Base-by-base conservation (phyloP, 768 basidiomycete genomes). In the Termitomyces sp. region DNA sequence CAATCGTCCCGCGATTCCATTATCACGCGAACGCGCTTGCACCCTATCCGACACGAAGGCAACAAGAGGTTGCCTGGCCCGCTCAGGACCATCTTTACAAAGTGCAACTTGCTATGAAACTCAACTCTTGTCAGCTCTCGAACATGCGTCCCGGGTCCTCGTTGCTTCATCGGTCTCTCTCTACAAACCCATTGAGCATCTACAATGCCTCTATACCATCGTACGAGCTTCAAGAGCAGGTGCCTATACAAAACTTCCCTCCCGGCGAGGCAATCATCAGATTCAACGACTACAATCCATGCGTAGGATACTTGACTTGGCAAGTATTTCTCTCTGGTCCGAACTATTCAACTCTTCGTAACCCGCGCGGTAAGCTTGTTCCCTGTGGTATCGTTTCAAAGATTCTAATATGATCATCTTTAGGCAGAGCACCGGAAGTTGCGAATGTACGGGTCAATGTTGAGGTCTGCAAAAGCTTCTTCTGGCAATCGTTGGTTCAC, bases 391-490 rank as follows among this genome's bases (percentile, higher is more conserved):
- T 47, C 15, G n/a, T 25, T 29, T 49, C 47, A 56, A 44, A 52
- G 9, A 20, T 38, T 40, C 7, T 27, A 6, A 36, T n/a, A 35
- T 33, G n/a, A 39, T 22, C 20, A 47, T 49, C n/a, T 47, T 35
- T 45, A 68, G 69, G 54, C 27, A 66, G 56, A 55, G 51, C 66
- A 5, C 56, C 68, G 2, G 44, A 45, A 45, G 55, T 70, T n/a
- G 73, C 75, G 0, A 68, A 73, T 23, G 75, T 77, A 13, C 69
- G 71, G 53, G 63, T 77, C 7, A 67, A 73, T 55, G 55, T 66
- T 0, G 40, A 59, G n/a, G 65, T 76, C 29, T 62, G 70, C 62
- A 60, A 67, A 35, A 70, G 71, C 0, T 56, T 63, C 5, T 76
- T 72, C 22, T 72, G 74, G 35, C 41, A 61, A 20, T 57, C 59